Percentiles rank a stretch among this genome's conserved stretches.
phyloP scores from a whole-genome alignment of 2,329 filamentous ascomycete genomes.

The Pyricularia pennisetigena region DNA sequence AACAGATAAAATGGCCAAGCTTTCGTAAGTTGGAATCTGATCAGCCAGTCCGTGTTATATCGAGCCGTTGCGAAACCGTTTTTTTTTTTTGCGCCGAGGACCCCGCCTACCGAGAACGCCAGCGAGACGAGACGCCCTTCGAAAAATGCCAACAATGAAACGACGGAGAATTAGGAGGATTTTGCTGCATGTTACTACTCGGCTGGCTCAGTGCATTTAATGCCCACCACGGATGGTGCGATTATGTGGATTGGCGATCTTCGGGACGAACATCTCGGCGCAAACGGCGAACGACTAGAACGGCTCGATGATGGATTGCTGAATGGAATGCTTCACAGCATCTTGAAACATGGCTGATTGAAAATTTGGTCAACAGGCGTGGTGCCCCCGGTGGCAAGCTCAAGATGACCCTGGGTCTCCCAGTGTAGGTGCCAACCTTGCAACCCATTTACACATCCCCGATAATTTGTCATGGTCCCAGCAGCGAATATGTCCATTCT shows the following conservation, averaged over 20 bases:
- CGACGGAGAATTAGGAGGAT: neutral
- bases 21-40: slow-evolving; percentile 41
- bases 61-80: slow-evolving; percentile 4
- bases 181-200: neutral
- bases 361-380: slow-evolving; percentile 39
- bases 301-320: neutral
- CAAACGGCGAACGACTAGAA: neutral
- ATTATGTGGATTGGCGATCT: neutral
- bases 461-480: neutral
- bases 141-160: neutral
- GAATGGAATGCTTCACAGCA: neutral
- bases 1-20: slow-evolving; percentile 44
- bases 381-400: slow-evolving; percentile 99
- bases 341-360: neutral
- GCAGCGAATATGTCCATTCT: neutral
- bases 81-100: slow-evolving; percentile 4
- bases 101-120: neutral
- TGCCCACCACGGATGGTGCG: neutral
- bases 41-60: neutral
- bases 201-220: neutral
- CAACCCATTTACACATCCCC: neutral
- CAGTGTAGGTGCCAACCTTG: slow-evolving; percentile 67
- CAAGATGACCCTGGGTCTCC: slow-evolving; percentile 99
- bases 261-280: neutral
- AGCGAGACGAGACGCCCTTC: neutral